These are phyloP conservation scores for Entoloma clypeatum DNA, from an alignment of 1,284 basidiomycete species.

Conservation along the genomic window DNA sequence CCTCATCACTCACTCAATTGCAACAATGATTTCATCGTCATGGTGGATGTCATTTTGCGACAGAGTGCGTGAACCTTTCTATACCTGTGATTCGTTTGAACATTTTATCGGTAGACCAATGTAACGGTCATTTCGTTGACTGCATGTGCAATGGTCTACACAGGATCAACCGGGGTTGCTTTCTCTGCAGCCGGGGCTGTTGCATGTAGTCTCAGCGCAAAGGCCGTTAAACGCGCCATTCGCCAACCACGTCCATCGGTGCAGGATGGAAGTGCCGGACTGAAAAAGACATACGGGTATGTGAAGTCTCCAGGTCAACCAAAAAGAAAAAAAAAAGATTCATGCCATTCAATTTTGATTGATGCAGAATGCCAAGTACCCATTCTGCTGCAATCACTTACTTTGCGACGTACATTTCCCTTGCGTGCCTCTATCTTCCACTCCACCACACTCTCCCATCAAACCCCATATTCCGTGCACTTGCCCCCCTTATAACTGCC, in stretches of 20 bases:
- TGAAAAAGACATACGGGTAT: constrained; percentile 37
- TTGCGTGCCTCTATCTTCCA: constrained; percentile 56
- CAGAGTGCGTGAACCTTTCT: constrained; percentile 22
- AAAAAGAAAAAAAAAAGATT: too few relatives aligned
- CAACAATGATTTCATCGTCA: neutral
- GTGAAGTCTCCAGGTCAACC: constrained; percentile 12
- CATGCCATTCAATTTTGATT: neutral
- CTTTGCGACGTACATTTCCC: constrained; percentile 63
- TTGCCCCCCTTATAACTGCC: constrained; percentile 45
- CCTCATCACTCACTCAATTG: neutral
- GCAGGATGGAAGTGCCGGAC: constrained; percentile 27
- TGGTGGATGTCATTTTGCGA: constrained; percentile 32
- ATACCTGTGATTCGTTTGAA: neutral
- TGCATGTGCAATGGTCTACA: constrained; percentile 56
- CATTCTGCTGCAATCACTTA: constrained; percentile 77
- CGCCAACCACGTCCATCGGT: constrained; percentile 68
- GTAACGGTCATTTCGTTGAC: constrained; percentile 55
- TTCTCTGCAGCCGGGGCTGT: constrained; percentile 70
- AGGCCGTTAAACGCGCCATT: constrained; percentile 63
- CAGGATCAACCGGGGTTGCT: constrained; percentile 61
- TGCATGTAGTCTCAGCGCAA: constrained; percentile 60
- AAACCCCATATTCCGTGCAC: constrained; percentile 30
- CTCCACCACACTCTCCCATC: constrained; percentile 41
- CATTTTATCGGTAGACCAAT: constrained; percentile 33
- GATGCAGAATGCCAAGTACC: constrained; percentile 80